Evolutionary conservation across 2,329 filamentous ascomycete species (phyloP).

Genomic region (Coleophoma cylindrospora): DNA sequence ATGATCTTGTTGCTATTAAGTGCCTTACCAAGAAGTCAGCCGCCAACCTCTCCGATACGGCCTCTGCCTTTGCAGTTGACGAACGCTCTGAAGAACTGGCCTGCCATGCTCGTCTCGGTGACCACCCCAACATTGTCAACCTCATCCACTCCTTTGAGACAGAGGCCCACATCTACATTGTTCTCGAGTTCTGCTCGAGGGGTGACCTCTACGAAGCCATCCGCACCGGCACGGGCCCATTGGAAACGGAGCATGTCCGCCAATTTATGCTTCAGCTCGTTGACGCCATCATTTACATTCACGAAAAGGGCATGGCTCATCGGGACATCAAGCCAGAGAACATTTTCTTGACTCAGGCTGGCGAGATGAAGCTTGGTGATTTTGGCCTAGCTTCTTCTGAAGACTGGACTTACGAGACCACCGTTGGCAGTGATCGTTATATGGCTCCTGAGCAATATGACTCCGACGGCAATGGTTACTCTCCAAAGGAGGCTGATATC

Average conservation of each 20-base stretch:
- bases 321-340: slow-evolving; percentile 99
- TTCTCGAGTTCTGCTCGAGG: slow-evolving; percentile 91
- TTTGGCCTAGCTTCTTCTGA: slow-evolving; percentile 91
- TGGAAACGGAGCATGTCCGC: slow-evolving; percentile 94
- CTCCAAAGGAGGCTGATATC: slow-evolving; percentile 86
- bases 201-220: slow-evolving; percentile 98
- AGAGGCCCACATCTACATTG: slow-evolving; percentile 81
- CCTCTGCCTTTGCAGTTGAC: slow-evolving; percentile 66
- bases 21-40: slow-evolving; percentile 82
- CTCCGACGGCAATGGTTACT: slow-evolving; percentile 80
- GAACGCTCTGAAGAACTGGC: slow-evolving; percentile 77
- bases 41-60: slow-evolving; percentile 43
- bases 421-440: slow-evolving; percentile 95
- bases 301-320: slow-evolving; percentile 87
- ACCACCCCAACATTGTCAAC: slow-evolving; percentile 91
- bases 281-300: slow-evolving; percentile 84
- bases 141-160: slow-evolving; percentile 90
- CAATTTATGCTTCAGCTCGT: slow-evolving; percentile 96
- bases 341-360: slow-evolving; percentile 85
- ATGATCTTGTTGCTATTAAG: slow-evolving; percentile 87
- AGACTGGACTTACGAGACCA: slow-evolving; percentile 85
- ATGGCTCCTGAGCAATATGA: slow-evolving; percentile 99
- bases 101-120: slow-evolving; percentile 73
- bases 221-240: slow-evolving; percentile 76
- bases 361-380: slow-evolving; percentile 93